These are phyloP conservation scores for Avena eriantha DNA, from an alignment of 176 grass and related monocot species.

Conservation along the genomic window DNA sequence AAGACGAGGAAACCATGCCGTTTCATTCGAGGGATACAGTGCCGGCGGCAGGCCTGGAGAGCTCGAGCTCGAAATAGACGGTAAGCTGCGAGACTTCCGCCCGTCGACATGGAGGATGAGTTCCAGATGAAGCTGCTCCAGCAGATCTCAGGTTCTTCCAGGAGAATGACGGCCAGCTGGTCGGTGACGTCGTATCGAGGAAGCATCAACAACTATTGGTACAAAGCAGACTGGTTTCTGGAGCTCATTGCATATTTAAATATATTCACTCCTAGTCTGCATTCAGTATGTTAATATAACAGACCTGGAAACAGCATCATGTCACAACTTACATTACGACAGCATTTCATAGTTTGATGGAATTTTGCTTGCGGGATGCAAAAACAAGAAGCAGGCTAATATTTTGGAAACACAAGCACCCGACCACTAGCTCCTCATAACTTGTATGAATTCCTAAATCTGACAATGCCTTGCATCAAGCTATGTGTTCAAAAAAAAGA, in stretches of 20 bases:
- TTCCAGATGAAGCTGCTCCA: too few species aligned
- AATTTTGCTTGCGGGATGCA: neutral
- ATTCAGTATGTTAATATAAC: neutral
- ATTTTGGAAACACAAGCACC: conserved; percentile 3
- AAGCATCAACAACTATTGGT: too few species aligned
- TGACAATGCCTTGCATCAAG: neutral
- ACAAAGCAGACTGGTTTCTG: too few species aligned
- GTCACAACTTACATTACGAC: neutral
- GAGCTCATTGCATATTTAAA: neutral
- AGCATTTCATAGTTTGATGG: neutral
- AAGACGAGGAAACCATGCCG: too few species aligned
- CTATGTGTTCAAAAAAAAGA: neutral
- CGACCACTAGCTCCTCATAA: neutral
- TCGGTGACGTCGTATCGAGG: too few species aligned
- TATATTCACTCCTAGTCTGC: neutral
- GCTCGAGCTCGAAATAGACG: too few species aligned
- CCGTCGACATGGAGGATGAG: too few species aligned
- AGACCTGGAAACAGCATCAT: neutral
- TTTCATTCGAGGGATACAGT: too few species aligned
- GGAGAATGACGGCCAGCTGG: too few species aligned
- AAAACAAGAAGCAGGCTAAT: neutral
- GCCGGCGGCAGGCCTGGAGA: too few species aligned
- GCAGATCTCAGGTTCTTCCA: too few species aligned
- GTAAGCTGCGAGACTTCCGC: too few species aligned
- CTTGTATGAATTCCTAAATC: neutral